Evolutionary conservation across 83 land plant genomes (phyloP), one percentile per base, ranked within the genome.

Genomic region (Thuja plicata): DNA sequence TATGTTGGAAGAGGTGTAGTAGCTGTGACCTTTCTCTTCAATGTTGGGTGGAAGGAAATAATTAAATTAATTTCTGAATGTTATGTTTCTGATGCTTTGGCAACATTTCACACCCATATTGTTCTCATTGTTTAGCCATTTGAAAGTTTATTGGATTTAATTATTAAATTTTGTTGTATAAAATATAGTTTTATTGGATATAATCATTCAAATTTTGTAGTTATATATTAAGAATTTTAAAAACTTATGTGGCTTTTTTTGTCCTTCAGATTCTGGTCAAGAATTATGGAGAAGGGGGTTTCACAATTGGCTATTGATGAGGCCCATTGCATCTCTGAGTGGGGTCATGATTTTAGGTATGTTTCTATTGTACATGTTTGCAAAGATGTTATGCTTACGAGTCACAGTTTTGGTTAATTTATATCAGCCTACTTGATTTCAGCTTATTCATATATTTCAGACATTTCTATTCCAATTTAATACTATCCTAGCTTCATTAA

Each of bases 291-390:
- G 46, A 92, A 87, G 55, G 98, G 98, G 21, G 91, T 96, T 57
- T 94, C 93, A 83, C 89, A 95, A 40, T 85, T 96, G 88, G 98
- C 98, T 83, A 94, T 96, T 71, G 98, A 96, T 91, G 98, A 96
- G 85, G 98, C 97, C 80, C 98, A 96, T 89, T 96, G 98, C 89
- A 94, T 96, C 57, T 96, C 98, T 87, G 97, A 96, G 86, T 96
- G 98, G 98, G 98, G 98, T 34, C 98, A 96, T 90, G 96, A 94
- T 90, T 96, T 96, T 92, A 96, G 98, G 97, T 96, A 38, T 17
- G 88, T 52, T 50, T 57, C 8, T 79, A 15, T 7, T 40, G 41
- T 19, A 34, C 16, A 79, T 79, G 3, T 79, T 40, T 17, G 6
- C 82, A 79, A 79, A 40, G 82, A 19, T 37, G 40, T 35, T 37